phyloP scores from a whole-genome alignment of 441 rosid genomes.

The Bruguiera hainesii region DNA sequence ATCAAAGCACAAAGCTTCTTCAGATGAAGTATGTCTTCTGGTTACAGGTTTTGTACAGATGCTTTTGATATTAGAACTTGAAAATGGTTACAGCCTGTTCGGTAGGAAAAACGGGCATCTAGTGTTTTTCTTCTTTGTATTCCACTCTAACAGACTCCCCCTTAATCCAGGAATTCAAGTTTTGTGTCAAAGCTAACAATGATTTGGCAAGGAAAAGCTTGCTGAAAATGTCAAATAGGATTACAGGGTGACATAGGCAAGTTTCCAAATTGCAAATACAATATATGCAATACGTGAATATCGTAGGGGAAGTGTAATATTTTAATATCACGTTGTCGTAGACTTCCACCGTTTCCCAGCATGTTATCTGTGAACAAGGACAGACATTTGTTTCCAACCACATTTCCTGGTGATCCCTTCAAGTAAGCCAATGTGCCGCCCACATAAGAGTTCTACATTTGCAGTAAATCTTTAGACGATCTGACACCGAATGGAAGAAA shows the following conservation, averaged over 20 bases:
- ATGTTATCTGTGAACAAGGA: background rate
- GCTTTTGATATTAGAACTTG: conserved; percentile 9
- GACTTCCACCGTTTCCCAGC: background rate
- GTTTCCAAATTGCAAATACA: conserved; percentile 8
- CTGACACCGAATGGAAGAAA: no score
- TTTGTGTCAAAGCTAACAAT: conserved; percentile 2
- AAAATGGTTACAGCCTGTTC: conserved; percentile 1
- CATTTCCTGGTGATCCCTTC: background rate
- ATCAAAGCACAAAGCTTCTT: background rate
- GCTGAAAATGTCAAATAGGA: conserved; percentile 13
- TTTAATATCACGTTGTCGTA: background rate
- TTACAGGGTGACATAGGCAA: background rate
- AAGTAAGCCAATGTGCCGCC: no score
- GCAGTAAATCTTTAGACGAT: no score
- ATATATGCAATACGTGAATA: background rate
- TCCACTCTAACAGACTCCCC: conserved; percentile 1
- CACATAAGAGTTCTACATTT: no score
- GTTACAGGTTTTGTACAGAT: conserved; percentile 14
- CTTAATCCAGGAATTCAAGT: conserved; percentile 3
- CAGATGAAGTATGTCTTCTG: no score
- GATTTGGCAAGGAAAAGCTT: background rate
- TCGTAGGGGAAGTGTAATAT: background rate
- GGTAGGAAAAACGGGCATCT: conserved; percentile 5
- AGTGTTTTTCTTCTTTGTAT: conserved; percentile 4
- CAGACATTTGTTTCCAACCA: background rate